phyloP scores from a whole-genome alignment of 1,284 basidiomycete genomes.

The Cutaneotrichosporon daszewskae region DNA sequence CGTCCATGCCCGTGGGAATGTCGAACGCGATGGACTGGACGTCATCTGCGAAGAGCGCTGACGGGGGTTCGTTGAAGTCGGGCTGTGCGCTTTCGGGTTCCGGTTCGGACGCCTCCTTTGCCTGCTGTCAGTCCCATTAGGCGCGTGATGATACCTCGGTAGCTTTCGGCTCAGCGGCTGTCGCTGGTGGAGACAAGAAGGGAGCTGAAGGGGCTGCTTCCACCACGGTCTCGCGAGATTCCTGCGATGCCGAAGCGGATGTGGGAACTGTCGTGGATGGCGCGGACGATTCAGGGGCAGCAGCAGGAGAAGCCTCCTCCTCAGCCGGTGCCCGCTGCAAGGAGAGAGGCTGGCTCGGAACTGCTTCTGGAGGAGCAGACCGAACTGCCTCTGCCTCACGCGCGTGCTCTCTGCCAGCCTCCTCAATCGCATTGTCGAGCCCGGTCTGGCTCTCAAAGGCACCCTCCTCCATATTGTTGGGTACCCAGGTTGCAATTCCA shows the following conservation, averaged over 20 bases:
- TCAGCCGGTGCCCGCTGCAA: too few species aligned
- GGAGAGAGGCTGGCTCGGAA: too few species aligned
- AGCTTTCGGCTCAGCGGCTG: too few species aligned
- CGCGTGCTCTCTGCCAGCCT: slow-evolving; percentile 3
- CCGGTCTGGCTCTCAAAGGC: slow-evolving; percentile 8
- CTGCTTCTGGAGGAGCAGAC: too few species aligned
- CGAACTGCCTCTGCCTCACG: too few species aligned
- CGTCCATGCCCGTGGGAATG: not conserved
- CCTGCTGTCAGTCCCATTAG: too few species aligned
- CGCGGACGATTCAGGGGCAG: not conserved
- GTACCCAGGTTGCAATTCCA: not conserved
- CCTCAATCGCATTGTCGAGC: slow-evolving; percentile 7
- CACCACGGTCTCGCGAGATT: too few species aligned
- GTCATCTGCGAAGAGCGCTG: slow-evolving; percentile 13
- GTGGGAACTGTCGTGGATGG: too few species aligned
- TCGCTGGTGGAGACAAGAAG: too few species aligned
- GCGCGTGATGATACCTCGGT: too few species aligned
- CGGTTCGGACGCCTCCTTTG: not conserved
- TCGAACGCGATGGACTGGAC: slow-evolving; percentile 5
- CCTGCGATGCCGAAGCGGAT: not conserved
- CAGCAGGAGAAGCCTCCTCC: not conserved
- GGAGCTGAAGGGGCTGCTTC: too few species aligned
- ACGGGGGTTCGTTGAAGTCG: not conserved
- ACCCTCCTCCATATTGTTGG: slow-evolving; percentile 7
- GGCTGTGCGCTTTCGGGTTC: too few species aligned